Evolutionary conservation across 2,329 filamentous ascomycete genomes (phyloP).

Genomic region (Biscogniauxia marginata): DNA sequence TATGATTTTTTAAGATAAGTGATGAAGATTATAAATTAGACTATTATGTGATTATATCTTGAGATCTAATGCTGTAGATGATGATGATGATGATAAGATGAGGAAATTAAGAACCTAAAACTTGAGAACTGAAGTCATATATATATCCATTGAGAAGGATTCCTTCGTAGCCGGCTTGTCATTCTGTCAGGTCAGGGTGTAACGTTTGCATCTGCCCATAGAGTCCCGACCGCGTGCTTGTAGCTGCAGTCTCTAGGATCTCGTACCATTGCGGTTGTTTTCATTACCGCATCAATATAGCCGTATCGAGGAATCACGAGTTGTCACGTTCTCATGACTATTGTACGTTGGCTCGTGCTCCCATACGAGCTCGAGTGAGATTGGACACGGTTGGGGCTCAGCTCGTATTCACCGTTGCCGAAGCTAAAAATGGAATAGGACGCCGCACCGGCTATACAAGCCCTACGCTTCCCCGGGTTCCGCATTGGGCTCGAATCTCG

Average conservation of each 20-base stretch:
- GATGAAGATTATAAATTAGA: conserved; percentile 1
- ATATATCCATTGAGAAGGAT: neutral
- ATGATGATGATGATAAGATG: conserved; percentile 5
- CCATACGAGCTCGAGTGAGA: neutral
- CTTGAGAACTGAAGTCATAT: neutral
- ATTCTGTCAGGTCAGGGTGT: neutral
- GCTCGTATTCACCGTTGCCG: neutral
- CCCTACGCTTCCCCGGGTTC: neutral
- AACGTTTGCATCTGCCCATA: neutral
- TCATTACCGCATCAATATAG: neutral
- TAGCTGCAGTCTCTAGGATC: neutral
- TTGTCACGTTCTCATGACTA: neutral
- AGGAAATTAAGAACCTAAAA: neutral
- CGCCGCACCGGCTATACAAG: neutral
- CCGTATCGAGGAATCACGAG: neutral
- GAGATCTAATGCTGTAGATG: conserved; percentile 9
- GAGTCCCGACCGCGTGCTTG: neutral
- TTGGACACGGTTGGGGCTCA: neutral
- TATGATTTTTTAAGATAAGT: no score
- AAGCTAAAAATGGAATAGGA: neutral
- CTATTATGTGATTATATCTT: conserved; percentile 3
- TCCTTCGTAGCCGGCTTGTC: neutral
- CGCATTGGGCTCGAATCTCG: neutral
- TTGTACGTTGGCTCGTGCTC: neutral
- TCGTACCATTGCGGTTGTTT: neutral